Percentiles rank a stretch among this genome's conserved stretches.
Conservation (phyloP, 306 rosid genomes). For the Acacia melanoxylon region DNA sequence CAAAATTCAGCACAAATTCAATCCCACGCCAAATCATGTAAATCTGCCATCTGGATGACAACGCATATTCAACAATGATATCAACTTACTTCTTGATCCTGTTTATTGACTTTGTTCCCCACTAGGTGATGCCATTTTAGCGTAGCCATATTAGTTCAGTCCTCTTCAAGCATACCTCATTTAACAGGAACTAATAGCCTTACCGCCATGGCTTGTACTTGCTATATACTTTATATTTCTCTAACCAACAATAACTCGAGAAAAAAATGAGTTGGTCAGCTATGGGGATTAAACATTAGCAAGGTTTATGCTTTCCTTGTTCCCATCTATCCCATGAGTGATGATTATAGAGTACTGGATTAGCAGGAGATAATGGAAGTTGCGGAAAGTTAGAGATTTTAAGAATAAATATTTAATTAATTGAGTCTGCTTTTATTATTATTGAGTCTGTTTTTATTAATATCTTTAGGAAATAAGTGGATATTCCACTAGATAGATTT, state of each 20-base stretch:
- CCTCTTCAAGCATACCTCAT: slow-evolving; percentile 9
- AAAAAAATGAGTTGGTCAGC: not conserved
- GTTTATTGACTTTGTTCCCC: not conserved
- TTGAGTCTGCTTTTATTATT: too few species aligned
- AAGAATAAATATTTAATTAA: too few species aligned
- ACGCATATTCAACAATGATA: slow-evolving; percentile 20
- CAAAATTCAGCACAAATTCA: slow-evolving; percentile 10
- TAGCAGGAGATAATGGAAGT: too few species aligned
- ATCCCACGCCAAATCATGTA: slow-evolving; percentile 4
- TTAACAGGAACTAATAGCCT: not conserved
- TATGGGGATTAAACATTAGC: slow-evolving; percentile 4
- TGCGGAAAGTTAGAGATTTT: too few species aligned
- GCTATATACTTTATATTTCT: not conserved
- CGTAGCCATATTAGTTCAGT: not conserved
- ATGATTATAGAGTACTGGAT: too few species aligned
- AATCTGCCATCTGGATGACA: not conserved
- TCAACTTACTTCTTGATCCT: slow-evolving; percentile 16
- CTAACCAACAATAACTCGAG: not conserved
- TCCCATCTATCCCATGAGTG: slow-evolving; percentile 4
- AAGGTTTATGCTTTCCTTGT: slow-evolving; percentile 15
- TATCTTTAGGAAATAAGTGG: too few species aligned
- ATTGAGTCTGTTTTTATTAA: too few species aligned
- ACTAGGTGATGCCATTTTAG: slow-evolving; percentile 9
- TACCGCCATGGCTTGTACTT: not conserved
- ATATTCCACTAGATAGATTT: too few species aligned